These are phyloP conservation scores for Fusarium anguioides DNA, from an alignment of 2,329 filamentous ascomycete species.

Conservation along the genomic window DNA sequence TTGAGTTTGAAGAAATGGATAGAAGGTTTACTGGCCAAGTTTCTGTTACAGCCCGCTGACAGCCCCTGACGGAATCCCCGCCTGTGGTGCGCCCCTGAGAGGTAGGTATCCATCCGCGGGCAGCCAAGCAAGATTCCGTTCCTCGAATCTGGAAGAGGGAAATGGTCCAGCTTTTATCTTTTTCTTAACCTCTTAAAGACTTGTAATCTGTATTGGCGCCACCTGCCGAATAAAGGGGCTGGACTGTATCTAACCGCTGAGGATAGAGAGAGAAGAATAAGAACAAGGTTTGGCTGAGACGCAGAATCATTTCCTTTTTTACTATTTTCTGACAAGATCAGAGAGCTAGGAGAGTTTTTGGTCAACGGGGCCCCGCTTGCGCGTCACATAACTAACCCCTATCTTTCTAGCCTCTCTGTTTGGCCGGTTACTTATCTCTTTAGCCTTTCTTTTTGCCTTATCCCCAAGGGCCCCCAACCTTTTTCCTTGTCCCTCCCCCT, in stretches of 20 bases:
- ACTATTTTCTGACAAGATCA: constrained; percentile 4
- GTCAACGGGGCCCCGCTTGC: constrained; percentile 20
- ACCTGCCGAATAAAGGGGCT: not conserved
- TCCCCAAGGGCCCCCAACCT: not conserved
- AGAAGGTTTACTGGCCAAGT: not conserved
- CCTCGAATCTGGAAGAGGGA: not conserved
- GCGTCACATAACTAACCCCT: constrained; percentile 21
- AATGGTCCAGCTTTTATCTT: not conserved
- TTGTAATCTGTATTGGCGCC: constrained; percentile 4
- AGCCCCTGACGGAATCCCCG: not conserved
- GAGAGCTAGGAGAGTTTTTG: constrained; percentile 16
- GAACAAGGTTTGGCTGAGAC: constrained; percentile 1
- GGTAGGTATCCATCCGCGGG: not conserved
- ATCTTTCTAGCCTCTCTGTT: not conserved
- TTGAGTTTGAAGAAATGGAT: not conserved
- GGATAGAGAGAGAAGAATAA: not conserved
- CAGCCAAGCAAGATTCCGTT: not conserved
- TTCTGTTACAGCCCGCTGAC: not conserved
- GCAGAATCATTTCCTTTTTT: constrained; percentile 30
- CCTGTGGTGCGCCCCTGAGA: not conserved
- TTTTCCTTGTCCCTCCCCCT: constrained; percentile 1
- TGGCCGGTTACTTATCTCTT: constrained; percentile 14
- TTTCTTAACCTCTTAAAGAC: not conserved
- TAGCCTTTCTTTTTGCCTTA: constrained; percentile 16
- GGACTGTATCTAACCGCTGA: not conserved